These are phyloP conservation scores for Coemansia sp. DNA, from an alignment of 192 early-diverging fungal genomes.

Conservation along the genomic window DNA sequence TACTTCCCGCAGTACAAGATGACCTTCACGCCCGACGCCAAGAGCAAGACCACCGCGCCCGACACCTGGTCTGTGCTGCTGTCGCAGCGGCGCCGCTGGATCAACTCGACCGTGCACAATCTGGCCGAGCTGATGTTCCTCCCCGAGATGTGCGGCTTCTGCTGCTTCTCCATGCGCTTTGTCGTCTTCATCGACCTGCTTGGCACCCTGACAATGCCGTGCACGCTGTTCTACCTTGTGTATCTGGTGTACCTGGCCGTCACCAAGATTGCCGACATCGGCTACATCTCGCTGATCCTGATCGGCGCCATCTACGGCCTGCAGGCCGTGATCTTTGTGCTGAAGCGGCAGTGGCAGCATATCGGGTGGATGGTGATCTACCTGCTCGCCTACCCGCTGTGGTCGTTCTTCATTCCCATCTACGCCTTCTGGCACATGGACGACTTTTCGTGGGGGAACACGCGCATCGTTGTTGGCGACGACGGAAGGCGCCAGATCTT, in stretches of 20 bases:
- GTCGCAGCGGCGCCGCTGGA: constrained; percentile 97
- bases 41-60: constrained; percentile 87
- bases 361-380: constrained; percentile 88
- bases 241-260: constrained; percentile 76
- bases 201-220: constrained; percentile 75
- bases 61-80: constrained; percentile 84
- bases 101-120: constrained; percentile 98
- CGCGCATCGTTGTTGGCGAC: constrained; percentile 79
- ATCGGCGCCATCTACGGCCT: constrained; percentile 86
- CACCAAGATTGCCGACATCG: constrained; percentile 66
- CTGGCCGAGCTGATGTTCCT: constrained; percentile 85
- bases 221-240: constrained; percentile 78
- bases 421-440: constrained; percentile 99
- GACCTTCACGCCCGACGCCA: constrained; percentile 86
- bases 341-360: constrained; percentile 80
- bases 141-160: constrained; percentile 91
- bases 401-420: constrained; percentile 87
- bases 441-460: constrained; percentile 99
- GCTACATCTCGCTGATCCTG: constrained; percentile 78
- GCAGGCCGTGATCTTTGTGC: constrained; percentile 81
- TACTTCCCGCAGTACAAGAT: constrained; percentile 96
- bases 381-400: constrained; percentile 88
- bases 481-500: constrained; percentile 67
- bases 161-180: constrained; percentile 98
- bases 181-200: constrained; percentile 93